These are phyloP conservation scores for Candida anutae DNA, from an alignment of 1,139 yeast species.

Conservation along the genomic window DNA sequence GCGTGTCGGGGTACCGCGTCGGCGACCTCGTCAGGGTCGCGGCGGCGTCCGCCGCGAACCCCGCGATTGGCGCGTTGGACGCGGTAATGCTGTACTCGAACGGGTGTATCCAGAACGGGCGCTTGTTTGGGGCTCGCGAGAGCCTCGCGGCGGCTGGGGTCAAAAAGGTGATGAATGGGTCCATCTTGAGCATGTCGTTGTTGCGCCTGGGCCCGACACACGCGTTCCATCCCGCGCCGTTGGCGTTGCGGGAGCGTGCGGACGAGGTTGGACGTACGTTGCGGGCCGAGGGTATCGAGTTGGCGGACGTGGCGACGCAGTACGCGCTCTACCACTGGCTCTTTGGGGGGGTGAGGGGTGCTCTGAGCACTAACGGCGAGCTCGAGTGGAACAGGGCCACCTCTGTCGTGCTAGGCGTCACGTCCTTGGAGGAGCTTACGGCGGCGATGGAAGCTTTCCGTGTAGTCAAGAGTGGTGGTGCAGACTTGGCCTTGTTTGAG, in stretches of 20 bases:
- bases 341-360: conserved; percentile 15
- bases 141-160: conserved; percentile 51
- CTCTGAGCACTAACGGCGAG: conserved; percentile 4
- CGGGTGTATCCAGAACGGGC: conserved; percentile 75
- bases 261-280: conserved; percentile 43
- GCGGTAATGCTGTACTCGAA: conserved; percentile 74
- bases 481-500: conserved; percentile 36
- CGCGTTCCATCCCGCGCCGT: conserved; percentile 73
- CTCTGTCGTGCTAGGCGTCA: conserved; percentile 70
- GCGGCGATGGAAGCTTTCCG: conserved; percentile 55
- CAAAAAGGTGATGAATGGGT: conserved; percentile 60
- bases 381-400: conserved; percentile 30
- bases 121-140: conserved; percentile 39
- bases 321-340: conserved; percentile 63
- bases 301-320: conserved; percentile 77
- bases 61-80: conserved; percentile 51
- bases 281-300: conserved; percentile 35
- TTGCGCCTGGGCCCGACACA: conserved; percentile 62
- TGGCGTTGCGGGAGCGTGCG: conserved; percentile 50
- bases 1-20: conserved; percentile 85
- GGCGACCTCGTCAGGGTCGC: conserved; percentile 52
- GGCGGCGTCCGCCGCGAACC: conserved; percentile 16
- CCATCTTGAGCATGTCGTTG: conserved; percentile 84
- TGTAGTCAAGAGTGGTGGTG: conserved; percentile 30
- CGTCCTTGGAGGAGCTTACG: conserved; percentile 52